Percentiles rank a stretch among this genome's conserved stretches.
Evolutionary conservation across 805 yeast species (phyloP).

Genomic region (Sugiyamaella floridensis): DNA sequence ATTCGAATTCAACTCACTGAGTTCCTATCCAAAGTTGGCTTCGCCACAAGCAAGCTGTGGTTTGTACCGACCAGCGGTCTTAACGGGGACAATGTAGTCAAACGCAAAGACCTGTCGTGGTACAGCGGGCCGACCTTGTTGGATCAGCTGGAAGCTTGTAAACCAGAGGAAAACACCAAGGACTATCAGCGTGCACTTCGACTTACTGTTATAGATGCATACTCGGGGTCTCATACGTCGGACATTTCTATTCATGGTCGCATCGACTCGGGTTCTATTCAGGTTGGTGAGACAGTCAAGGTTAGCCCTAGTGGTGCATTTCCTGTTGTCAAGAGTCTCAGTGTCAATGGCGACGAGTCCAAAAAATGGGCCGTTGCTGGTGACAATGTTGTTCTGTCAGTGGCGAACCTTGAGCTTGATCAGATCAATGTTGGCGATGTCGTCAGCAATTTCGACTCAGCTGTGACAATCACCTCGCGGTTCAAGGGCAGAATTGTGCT

Average conservation of each 20-base stretch:
- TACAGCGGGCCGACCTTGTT: constrained; percentile 36
- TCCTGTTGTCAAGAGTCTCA: constrained; percentile 22
- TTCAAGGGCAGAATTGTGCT: constrained; percentile 52
- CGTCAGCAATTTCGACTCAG: constrained; percentile 42
- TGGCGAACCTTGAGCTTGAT: constrained; percentile 33
- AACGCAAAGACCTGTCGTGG: constrained; percentile 38
- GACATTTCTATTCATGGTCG: constrained; percentile 57
- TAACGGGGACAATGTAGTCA: constrained; percentile 58
- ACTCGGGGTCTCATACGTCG: constrained; percentile 41
- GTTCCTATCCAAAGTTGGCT: constrained; percentile 50
- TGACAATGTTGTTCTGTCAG: constrained; percentile 45
- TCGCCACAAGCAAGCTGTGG: constrained; percentile 31
- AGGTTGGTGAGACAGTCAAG: constrained; percentile 59
- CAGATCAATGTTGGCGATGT: constrained; percentile 63
- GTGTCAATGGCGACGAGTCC: constrained; percentile 2
- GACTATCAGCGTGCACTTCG: constrained; percentile 41
- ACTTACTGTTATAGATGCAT: constrained; percentile 58
- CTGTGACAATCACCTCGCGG: constrained; percentile 41
- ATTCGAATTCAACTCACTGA: constrained; percentile 44
- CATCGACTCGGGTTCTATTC: constrained; percentile 59
- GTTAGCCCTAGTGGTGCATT: constrained; percentile 44
- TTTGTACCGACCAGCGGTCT: constrained; percentile 69
- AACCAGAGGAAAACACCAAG: background rate
- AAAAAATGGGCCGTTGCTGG: constrained; percentile 43
- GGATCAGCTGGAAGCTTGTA: constrained; percentile 18